phyloP scores from a whole-genome alignment of 1,284 basidiomycete genomes.

The Ceratobasidium sp. region DNA sequence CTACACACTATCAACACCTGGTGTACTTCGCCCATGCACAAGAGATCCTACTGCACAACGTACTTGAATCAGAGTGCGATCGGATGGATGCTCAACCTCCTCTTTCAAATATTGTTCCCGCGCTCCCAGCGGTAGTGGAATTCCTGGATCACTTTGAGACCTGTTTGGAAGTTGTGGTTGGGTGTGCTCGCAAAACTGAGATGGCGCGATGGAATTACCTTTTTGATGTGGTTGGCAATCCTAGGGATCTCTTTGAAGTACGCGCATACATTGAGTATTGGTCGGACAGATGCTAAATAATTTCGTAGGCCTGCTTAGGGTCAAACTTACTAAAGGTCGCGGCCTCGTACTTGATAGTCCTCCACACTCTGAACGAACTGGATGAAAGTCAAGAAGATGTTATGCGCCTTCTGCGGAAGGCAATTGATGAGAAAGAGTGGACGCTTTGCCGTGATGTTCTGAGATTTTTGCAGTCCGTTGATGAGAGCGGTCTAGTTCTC shows the following conservation, averaged over 20 bases:
- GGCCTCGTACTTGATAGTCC: constrained; percentile 88
- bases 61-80: constrained; percentile 88
- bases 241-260: constrained; percentile 89
- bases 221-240: constrained; percentile 90
- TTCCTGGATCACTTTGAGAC: constrained; percentile 95
- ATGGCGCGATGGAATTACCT: constrained; percentile 88
- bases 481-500: constrained; percentile 74
- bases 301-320: constrained; percentile 71
- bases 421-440: constrained; percentile 77
- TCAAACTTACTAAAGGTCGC: constrained; percentile 85
- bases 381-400: constrained; percentile 82
- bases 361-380: constrained; percentile 91
- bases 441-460: constrained; percentile 85
- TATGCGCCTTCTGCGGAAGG: constrained; percentile 74
- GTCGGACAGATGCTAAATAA: constrained; percentile 14
- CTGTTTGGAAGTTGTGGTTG: constrained; percentile 90
- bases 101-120: constrained; percentile 48
- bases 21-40: constrained; percentile 94
- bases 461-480: constrained; percentile 90
- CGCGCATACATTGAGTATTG: constrained; percentile 14
- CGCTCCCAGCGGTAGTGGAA: constrained; percentile 77
- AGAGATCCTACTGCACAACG: constrained; percentile 92
- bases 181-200: constrained; percentile 97
- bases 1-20: constrained; percentile 83
- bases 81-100: constrained; percentile 45